Evolutionary conservation across 495 filamentous ascomycete genomes (phyloP).

Genomic region (Haplographium delicatum): DNA sequence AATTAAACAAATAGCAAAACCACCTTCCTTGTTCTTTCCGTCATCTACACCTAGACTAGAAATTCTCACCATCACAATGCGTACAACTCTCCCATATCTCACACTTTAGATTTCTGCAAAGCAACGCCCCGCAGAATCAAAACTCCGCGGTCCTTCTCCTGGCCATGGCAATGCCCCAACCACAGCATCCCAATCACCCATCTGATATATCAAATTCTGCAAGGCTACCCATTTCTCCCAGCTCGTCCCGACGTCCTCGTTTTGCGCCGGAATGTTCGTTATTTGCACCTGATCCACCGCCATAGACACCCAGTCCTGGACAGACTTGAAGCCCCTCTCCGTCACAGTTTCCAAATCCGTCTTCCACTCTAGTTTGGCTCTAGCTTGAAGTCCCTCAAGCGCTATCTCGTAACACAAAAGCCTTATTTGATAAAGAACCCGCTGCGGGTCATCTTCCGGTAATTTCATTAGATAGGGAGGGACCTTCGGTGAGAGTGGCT

Average conservation of each 20-base stretch:
- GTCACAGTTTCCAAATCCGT: not conserved
- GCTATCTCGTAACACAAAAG: too few relatives aligned
- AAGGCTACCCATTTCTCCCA: not conserved
- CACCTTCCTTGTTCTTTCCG: too few relatives aligned
- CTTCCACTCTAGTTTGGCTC: not conserved
- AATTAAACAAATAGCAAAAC: too few relatives aligned
- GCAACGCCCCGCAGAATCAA: too few relatives aligned
- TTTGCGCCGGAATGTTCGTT: not conserved
- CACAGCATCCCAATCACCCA: not conserved
- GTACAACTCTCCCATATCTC: too few relatives aligned
- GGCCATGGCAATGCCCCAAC: not conserved
- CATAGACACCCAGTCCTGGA: not conserved
- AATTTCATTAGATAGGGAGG: not conserved
- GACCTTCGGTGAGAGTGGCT: not conserved
- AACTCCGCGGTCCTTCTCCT: too few relatives aligned
- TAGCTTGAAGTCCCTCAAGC: not conserved
- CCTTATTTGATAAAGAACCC: too few relatives aligned
- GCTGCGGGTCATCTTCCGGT: too few relatives aligned
- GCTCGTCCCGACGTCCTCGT: not conserved
- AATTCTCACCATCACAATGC: too few relatives aligned
- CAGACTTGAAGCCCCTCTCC: not conserved
- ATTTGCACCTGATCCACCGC: not conserved
- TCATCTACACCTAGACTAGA: too few relatives aligned
- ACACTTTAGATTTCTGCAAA: too few relatives aligned
- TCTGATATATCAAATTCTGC: not conserved